Percentiles rank a stretch among this genome's conserved stretches.
Evolutionary conservation across 2,329 filamentous ascomycete species (phyloP).

Genomic region (Fusarium sp.): DNA sequence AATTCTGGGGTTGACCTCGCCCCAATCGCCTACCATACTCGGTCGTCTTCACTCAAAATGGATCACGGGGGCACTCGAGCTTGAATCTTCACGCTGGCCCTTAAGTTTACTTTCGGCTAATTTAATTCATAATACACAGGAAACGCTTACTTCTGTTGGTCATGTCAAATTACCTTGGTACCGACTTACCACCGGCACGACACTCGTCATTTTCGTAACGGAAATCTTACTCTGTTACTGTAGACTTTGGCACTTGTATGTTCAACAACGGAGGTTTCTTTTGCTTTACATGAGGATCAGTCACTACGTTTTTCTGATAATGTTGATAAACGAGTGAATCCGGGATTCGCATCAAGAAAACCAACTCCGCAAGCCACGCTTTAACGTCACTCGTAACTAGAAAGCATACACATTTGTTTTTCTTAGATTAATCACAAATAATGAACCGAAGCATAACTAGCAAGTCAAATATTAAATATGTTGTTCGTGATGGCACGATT

Average conservation of each 20-base stretch:
- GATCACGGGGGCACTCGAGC: background rate
- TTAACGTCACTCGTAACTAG: background rate
- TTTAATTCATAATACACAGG: background rate
- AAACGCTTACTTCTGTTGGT: background rate
- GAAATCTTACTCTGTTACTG: background rate
- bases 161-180: background rate
- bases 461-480: background rate
- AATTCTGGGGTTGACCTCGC: background rate
- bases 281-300: background rate
- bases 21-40: too few species aligned
- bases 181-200: background rate
- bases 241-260: background rate
- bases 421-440: background rate
- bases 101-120: background rate
- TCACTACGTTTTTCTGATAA: background rate
- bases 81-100: background rate
- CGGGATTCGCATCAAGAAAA: background rate
- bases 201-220: background rate
- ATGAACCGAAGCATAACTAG: rapidly evolving
- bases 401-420: background rate
- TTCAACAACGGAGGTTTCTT: background rate
- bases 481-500: background rate
- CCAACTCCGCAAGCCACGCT: background rate
- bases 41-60: background rate
- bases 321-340: background rate